A percentile compares a stretch with the other conserved stretches of the same genome.
Evolutionary conservation across 768 basidiomycete species (phyloP).

Genomic region (Trametes elegans): DNA sequence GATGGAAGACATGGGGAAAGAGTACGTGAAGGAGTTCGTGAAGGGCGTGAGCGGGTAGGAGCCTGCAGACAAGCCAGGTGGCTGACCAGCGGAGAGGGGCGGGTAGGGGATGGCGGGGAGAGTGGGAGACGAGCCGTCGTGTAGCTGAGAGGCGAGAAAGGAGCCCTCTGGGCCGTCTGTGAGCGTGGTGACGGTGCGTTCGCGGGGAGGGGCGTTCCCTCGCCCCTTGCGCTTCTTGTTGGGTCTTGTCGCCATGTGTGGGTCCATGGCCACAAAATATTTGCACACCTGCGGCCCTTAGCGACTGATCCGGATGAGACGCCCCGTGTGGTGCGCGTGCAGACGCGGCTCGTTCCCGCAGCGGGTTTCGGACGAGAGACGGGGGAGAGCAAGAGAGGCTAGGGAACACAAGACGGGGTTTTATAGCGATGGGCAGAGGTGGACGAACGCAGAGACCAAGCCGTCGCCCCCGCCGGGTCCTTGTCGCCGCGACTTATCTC

Average conservation of each 20-base stretch:
- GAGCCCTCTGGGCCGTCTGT: slow-evolving; percentile 56
- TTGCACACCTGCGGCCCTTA: slow-evolving; percentile 2
- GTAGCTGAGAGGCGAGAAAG: slow-evolving; percentile 36
- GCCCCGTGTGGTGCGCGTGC: neutral
- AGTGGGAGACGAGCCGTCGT: slow-evolving; percentile 40
- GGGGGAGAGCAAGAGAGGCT: neutral
- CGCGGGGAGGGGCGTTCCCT: slow-evolving; percentile 51
- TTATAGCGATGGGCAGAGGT: neutral
- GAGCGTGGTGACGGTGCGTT: slow-evolving; percentile 68
- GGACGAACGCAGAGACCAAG: neutral
- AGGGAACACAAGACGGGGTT: neutral
- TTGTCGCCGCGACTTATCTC: neutral
- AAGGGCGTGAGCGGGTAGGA: slow-evolving; percentile 30
- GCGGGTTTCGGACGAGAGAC: neutral
- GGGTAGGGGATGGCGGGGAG: slow-evolving; percentile 38
- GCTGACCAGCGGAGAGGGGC: slow-evolving; percentile 31
- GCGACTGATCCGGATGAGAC: slow-evolving; percentile 7
- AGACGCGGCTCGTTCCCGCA: neutral
- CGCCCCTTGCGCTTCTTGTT: slow-evolving; percentile 64
- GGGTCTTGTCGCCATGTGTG: slow-evolving; percentile 55
- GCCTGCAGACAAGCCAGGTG: slow-evolving; percentile 34
- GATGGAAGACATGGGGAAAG: slow-evolving; percentile 33
- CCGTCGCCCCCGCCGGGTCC: neutral
- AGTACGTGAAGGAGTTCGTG: slow-evolving; percentile 35
- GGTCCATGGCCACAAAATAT: slow-evolving; percentile 16